Evolutionary conservation across 1,284 basidiomycete species (phyloP), one percentile per base, ranked within the genome.

Genomic region (Hypsizygus ulmarius): DNA sequence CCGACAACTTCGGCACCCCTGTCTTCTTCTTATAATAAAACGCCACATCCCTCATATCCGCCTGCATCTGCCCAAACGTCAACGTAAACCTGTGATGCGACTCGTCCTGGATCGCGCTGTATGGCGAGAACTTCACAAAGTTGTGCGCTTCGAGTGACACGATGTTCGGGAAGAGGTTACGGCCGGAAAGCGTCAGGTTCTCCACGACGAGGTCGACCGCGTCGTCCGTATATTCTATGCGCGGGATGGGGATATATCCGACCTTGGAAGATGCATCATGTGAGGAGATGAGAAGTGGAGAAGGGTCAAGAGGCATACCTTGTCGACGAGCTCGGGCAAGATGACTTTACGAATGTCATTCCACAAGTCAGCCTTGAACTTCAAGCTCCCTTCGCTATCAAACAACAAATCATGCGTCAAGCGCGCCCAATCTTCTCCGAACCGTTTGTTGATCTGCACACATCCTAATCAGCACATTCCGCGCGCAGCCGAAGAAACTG

Each of bases 351-450:
- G 74, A 39, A 98, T 82, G 66, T 89, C 95, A 52, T 80, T 77
- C 94, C 94, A 97, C 10, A 97, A 73, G 36, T 84, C 75, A 4
- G 85, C 80, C 77, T 99, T 98, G 80, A 93, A 97, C 62, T 83
- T 84, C 45, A 96, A 72, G 56, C 81, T 82, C n/a, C 93, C 93
- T 54, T 94, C 85, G 32, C 83, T 87, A 55, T 95, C 86, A 63
- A 93, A 89, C 27, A 92, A 71, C 10, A 97, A 65, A 60, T 97
- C 87, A 59, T 81, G 84, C 39, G 89, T 91, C 44, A 97, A 76
- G 5, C 87, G 75, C 37, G 87, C 85, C 82, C 90, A 87, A 64
- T 94, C 89, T 45, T 90, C 78, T 25, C 89, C 89, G 59, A 95
- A 89, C 50, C 64, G 63, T 3, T 62, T 58, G 49, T 71, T 72